Conservation (phyloP, 148 eudicot species). For the Cornus controversa region DNA sequence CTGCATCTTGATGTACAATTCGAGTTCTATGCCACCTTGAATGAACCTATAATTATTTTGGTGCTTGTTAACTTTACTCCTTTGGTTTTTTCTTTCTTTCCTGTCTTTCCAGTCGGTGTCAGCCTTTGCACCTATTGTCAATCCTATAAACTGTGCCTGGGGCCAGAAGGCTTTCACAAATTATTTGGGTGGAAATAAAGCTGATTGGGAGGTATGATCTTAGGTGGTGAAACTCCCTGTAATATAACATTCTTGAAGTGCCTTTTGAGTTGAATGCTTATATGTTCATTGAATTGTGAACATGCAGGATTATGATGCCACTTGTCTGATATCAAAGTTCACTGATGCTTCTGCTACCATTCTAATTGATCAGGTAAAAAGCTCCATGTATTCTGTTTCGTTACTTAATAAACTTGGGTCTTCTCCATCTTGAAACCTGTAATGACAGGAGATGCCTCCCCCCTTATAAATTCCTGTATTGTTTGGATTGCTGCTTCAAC, state of each 20-base stretch:
- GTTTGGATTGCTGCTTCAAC: too few species aligned
- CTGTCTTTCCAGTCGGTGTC: conserved; percentile 73
- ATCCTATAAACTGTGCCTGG: conserved; percentile 95
- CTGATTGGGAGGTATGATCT: conserved; percentile 80
- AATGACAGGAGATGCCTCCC: not conserved
- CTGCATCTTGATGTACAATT: not conserved
- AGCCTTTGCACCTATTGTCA: conserved; percentile 82
- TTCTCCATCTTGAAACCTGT: not conserved
- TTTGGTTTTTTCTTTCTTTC: not conserved
- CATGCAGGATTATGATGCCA: conserved; percentile 92
- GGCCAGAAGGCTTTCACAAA: conserved; percentile 96
- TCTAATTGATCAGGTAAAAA: conserved; percentile 87
- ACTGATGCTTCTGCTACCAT: conserved; percentile 69
- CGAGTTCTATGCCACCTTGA: not conserved
- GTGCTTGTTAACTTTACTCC: not conserved
- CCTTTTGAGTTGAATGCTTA: not conserved
- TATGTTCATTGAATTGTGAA: not conserved
- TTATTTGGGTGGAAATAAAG: conserved; percentile 80
- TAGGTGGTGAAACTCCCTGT: conserved; percentile 1
- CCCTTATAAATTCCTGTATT: too few species aligned
- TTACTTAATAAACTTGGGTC: not conserved
- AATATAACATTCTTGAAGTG: not conserved
- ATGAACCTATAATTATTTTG: not conserved
- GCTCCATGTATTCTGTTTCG: not conserved
- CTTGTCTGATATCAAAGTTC: conserved; percentile 67